Base-by-base conservation (phyloP, 768 basidiomycete species). In the Mycena belliarum region DNA sequence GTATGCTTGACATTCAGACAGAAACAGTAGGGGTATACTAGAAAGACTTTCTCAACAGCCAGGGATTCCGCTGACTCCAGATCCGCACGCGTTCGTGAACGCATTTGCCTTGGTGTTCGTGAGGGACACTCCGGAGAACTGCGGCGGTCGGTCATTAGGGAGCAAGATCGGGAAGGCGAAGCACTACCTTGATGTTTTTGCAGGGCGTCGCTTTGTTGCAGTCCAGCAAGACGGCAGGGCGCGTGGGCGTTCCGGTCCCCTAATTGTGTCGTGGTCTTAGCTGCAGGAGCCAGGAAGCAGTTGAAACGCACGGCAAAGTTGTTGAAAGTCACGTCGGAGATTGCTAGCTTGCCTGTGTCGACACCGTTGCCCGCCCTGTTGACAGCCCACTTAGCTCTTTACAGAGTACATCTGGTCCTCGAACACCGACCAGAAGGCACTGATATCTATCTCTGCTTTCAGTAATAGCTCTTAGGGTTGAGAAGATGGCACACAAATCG, bases 221-320 rank as follows among this genome's bases (percentile, higher is more conserved):
- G 55, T 68, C 61, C 49, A 68, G 24, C 2, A 62, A 52, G 6
- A 68, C 63, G 1, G 56, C 63, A 10, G 67, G 63, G 28, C 67
- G 67, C 24, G 63, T 66, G 4, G 63, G 59, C 1, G 65, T 68
- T 0, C 67, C 67, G 15, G 61, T 61, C 49, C 67, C 67, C 61
- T 68, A 32, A 32, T 23, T 18, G 33, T 11, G 6, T 3, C 33
- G 10, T 12, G 15, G n/a, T 42, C 15, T 37, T 24, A 26, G 26
- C 21, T 32, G 33, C 15, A 40, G 37, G 41, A 6, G 16, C 44
- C 24, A 32, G 50, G 28, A 9, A 12, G 18, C 18, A 33, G 29
- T 18, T 38, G 16, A 15, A 6, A 48, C 63, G 35, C 29, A 64
- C 65, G 40, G 33, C 25, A 32, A 63, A 52, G 23, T 51, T 54